Evolutionary conservation across 2,329 filamentous ascomycete genomes (phyloP), one percentile per base, ranked within the genome.

Genomic region (Polychaeton citri): DNA sequence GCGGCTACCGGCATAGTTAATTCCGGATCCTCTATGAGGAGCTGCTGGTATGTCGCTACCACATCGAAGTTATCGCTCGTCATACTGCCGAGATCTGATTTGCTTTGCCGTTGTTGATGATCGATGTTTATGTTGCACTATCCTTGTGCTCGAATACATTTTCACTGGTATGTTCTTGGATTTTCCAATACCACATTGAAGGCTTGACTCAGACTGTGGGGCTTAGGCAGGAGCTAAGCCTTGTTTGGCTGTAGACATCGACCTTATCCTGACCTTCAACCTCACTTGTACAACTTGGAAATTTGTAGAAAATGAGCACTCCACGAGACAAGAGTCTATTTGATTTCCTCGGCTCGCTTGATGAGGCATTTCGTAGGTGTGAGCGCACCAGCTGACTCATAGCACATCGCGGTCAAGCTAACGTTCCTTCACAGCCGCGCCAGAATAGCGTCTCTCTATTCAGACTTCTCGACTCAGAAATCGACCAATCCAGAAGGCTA

Each of bases 1-100:
- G 87, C 86, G 15, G 90, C 90, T 37, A 98, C 83, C 43, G 90
- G 87, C 75, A 94, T 95, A 21, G 88, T 95, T 36, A 96, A 72
- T 43, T 93, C 83, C 8, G 81, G 71, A 57, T 96, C 86, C 35
- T 72, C 69, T 39, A 54, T 54, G 41, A 82, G 70, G 33, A 81
- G 70, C 34, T 66, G 62, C 50, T 73, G 68, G 64, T 83, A 83
- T 32, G 74, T 73, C 38, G 68, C 61, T 47, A 81, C 76, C 42
- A 83, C 76, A 57, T 68, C 62, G 49, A 64, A 65, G 35, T 28
- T 15, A 12, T 28, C 24, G 24, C 24, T 28, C 7, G 24, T 15
- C 24, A 28, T 28, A 15, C 12, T 7, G 24, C 7, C 12, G 7
- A 28, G 24, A 7, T 28, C 7, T 5, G 24, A n/a, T n/a, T n/a